These are phyloP conservation scores for Ustilago nuda DNA, from an alignment of 1,284 basidiomycete genomes.

Conservation along the genomic window DNA sequence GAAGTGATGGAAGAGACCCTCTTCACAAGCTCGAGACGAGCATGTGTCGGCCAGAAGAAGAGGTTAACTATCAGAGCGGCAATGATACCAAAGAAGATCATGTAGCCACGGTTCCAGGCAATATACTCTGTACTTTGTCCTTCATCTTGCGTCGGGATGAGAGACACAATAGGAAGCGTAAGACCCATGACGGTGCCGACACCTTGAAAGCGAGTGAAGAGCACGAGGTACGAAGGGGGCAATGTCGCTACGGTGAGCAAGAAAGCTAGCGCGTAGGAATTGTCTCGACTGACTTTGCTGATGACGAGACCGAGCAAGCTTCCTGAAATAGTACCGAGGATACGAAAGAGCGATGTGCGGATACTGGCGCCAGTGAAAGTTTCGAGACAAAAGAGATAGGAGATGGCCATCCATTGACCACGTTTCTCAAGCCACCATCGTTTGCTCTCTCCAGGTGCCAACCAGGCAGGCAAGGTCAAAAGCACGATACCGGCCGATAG, in stretches of 20 bases:
- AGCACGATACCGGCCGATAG: slow-evolving; percentile 70
- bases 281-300: slow-evolving; percentile 70
- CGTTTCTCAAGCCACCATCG: slow-evolving; percentile 69
- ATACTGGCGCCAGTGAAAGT: slow-evolving; percentile 72
- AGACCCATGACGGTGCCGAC: slow-evolving; percentile 71
- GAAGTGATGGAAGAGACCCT: slow-evolving; percentile 45
- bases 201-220: slow-evolving; percentile 65
- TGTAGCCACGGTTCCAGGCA: slow-evolving; percentile 59
- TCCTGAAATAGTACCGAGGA: slow-evolving; percentile 71
- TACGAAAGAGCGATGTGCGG: slow-evolving; percentile 70
- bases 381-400: slow-evolving; percentile 71
- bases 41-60: slow-evolving; percentile 64
- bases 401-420: slow-evolving; percentile 70
- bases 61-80: slow-evolving; percentile 63
- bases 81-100: slow-evolving; percentile 63
- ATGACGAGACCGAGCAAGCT: slow-evolving; percentile 70
- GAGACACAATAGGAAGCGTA: slow-evolving; percentile 66
- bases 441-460: slow-evolving; percentile 59
- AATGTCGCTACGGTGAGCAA: slow-evolving; percentile 69
- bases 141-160: slow-evolving; percentile 69
- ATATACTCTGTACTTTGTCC: slow-evolving; percentile 44
- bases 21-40: slow-evolving; percentile 53
- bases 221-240: slow-evolving; percentile 70
- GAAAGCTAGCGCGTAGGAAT: slow-evolving; percentile 70
- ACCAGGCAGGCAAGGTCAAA: slow-evolving; percentile 70